Evolutionary conservation across 208 protist species (phyloP).

Genomic region (Endotrypanum monterogeii): DNA sequence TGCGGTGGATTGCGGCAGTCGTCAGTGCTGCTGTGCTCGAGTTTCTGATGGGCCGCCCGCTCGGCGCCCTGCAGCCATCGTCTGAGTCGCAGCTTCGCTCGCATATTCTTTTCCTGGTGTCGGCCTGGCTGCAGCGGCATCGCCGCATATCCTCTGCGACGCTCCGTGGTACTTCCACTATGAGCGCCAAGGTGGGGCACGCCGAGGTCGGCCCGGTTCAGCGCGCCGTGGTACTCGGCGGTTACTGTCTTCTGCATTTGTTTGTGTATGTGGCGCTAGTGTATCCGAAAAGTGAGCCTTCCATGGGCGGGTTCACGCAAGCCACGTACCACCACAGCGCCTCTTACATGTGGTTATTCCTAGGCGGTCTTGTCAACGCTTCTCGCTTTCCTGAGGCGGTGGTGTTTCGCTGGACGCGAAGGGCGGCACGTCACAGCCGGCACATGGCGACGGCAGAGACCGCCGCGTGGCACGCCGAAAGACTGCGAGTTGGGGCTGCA

Average conservation of each 20-base stretch:
- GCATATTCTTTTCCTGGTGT: not conserved
- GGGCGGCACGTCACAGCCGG: conserved; percentile 16
- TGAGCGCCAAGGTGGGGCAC: not conserved
- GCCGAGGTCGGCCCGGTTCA: conserved; percentile 28
- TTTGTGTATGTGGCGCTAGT: conserved; percentile 45
- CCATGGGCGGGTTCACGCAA: conserved; percentile 47
- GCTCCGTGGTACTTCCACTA: not conserved
- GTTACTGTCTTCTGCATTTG: conserved; percentile 51
- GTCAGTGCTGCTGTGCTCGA: conserved; percentile 8
- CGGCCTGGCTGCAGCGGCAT: conserved; percentile 13
- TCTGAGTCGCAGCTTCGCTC: not conserved
- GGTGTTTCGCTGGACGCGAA: conserved; percentile 26
- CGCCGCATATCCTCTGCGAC: not conserved
- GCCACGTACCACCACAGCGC: conserved; percentile 58
- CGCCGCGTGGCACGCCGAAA: conserved; percentile 14
- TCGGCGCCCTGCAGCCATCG: not conserved
- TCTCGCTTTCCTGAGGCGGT: conserved; percentile 54
- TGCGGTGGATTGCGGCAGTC: conserved; percentile 9
- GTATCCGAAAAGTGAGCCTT: conserved; percentile 36
- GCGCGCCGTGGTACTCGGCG: conserved; percentile 30
- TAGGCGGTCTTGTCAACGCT: conserved; percentile 46
- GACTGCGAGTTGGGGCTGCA: conserved; percentile 4
- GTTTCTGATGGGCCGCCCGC: conserved; percentile 8
- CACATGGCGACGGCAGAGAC: conserved; percentile 8
- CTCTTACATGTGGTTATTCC: conserved; percentile 52